Conservation (phyloP, 179 eudicot species). For the Pouteria campechiana region DNA sequence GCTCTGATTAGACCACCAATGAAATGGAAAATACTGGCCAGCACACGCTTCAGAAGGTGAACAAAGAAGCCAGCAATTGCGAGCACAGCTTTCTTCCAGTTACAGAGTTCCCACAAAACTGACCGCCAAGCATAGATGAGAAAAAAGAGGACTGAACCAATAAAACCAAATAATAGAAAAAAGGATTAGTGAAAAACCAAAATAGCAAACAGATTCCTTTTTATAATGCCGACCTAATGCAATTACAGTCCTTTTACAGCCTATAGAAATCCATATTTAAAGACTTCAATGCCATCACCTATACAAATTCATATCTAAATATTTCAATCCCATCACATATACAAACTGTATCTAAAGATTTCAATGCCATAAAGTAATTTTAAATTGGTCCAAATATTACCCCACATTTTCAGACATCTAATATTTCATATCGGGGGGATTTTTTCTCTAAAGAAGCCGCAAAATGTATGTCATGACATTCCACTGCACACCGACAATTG, state of each 20-base stretch:
- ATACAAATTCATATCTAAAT: no score
- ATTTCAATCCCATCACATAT: no score
- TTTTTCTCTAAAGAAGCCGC: no score
- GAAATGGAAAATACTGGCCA: conserved; percentile 42
- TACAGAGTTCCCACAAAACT: conserved; percentile 71
- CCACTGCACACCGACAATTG: no score
- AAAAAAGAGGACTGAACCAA: conserved; percentile 43
- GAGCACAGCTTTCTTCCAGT: conserved; percentile 47
- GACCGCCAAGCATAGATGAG: conserved; percentile 74
- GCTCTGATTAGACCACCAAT: conserved; percentile 47
- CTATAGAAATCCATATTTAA: neutral
- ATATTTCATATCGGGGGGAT: no score
- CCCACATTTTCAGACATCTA: no score
- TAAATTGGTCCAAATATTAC: no score
- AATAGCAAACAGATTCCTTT: neutral
- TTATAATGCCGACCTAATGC: no score
- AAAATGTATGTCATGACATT: no score
- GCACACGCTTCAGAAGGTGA: conserved; percentile 31
- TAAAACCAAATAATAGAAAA: conserved; percentile 1
- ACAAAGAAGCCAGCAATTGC: conserved; percentile 25
- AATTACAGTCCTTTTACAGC: no score
- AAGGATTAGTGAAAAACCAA: neutral
- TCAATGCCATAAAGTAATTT: no score
- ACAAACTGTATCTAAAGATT: no score
- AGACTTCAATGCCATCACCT: neutral